Evolutionary conservation across 2,329 filamentous ascomycete genomes (phyloP).

Genomic region (Cercospora canescens): DNA sequence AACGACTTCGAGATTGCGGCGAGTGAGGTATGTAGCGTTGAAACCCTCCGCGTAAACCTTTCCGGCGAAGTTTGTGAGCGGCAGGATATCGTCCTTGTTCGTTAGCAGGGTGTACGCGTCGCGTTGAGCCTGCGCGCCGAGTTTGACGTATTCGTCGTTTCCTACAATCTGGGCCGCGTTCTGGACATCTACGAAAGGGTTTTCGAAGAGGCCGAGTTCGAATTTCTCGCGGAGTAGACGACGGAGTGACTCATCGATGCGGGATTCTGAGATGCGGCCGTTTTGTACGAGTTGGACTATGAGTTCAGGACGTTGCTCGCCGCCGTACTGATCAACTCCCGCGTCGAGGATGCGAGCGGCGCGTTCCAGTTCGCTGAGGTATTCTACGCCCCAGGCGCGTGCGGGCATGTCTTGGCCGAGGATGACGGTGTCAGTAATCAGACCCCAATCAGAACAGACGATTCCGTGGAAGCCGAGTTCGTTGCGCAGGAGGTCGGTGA

Average conservation of each 20-base stretch:
- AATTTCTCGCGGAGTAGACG: constrained; percentile 54
- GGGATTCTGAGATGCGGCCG: constrained; percentile 44
- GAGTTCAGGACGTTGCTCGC: constrained; percentile 51
- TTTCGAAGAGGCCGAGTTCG: constrained; percentile 53
- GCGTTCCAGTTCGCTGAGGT: constrained; percentile 45
- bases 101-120: constrained; percentile 40
- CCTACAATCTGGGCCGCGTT: constrained; percentile 46
- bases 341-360: constrained; percentile 49
- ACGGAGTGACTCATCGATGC: constrained; percentile 50
- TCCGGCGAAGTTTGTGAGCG: constrained; percentile 25
- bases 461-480: constrained; percentile 55
- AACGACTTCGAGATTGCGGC: constrained; percentile 38
- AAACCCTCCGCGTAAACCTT: constrained; percentile 42
- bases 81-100: constrained; percentile 37
- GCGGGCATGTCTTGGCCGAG: constrained; percentile 49
- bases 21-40: constrained; percentile 35
- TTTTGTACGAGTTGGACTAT: constrained; percentile 49
- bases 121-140: constrained; percentile 42
- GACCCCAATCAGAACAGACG: constrained; percentile 55
- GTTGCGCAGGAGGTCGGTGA: constrained; percentile 51
- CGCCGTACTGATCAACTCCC: constrained; percentile 55
- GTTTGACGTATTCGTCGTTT: constrained; percentile 44
- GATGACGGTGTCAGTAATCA: constrained; percentile 50
- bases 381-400: constrained; percentile 54
- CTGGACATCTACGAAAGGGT: constrained; percentile 51